These are phyloP conservation scores for Neofusicoccum parvum DNA, from an alignment of 2,329 filamentous ascomycete genomes.

Conservation along the genomic window DNA sequence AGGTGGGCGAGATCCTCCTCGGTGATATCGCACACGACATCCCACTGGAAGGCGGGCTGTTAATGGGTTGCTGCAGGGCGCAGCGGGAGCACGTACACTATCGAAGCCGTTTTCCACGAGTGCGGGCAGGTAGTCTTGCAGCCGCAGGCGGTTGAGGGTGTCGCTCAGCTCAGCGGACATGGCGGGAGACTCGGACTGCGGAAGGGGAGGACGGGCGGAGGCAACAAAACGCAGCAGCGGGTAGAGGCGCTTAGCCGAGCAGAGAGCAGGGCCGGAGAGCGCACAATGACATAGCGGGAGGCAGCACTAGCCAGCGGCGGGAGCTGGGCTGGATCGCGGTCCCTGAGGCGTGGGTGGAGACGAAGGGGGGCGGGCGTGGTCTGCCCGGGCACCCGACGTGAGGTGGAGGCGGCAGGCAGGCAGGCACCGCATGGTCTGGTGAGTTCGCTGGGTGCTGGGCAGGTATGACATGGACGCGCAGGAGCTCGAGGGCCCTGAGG, in stretches of 20 bases:
- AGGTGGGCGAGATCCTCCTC: conserved; percentile 41
- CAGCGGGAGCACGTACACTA: neutral
- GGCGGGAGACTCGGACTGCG: neutral
- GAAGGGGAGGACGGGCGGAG: neutral
- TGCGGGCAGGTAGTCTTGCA: conserved; percentile 32
- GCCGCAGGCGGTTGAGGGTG: conserved; percentile 36
- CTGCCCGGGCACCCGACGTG: neutral
- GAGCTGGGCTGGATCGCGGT: neutral
- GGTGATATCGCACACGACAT: conserved; percentile 43
- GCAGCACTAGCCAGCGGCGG: neutral
- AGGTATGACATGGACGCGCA: neutral
- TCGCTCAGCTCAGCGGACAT: conserved; percentile 28
- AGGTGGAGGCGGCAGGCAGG: neutral
- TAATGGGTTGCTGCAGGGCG: neutral
- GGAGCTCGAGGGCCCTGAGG: neutral
- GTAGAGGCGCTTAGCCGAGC: conserved; percentile 5
- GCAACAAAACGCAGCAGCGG: neutral
- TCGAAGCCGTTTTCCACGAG: conserved; percentile 41
- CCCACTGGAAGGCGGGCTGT: conserved; percentile 31
- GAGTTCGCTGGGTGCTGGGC: neutral
- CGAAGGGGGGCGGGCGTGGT: neutral
- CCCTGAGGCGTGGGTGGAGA: neutral
- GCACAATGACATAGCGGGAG: conserved; percentile 13
- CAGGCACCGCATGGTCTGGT: neutral
- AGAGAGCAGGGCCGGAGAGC: conserved; percentile 2